Conservation (phyloP, 257 asterid species). For the Fraxinus quadrangulata region DNA sequence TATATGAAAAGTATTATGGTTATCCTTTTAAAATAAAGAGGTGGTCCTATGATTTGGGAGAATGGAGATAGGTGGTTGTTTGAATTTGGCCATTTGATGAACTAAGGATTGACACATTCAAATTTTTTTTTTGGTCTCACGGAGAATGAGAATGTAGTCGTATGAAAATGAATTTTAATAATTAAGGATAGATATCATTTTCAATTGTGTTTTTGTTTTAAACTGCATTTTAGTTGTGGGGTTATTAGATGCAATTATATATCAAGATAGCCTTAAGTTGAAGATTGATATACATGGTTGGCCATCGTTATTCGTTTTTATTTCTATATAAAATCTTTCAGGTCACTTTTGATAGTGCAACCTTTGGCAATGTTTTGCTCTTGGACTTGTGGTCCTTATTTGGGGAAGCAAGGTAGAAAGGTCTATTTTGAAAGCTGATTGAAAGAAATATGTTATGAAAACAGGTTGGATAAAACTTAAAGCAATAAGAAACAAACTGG, state of each 20-base stretch:
- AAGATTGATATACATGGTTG: neutral
- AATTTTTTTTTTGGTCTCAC: neutral
- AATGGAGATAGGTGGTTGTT: conserved; percentile 5
- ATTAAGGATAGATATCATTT: neutral
- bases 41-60: conserved; percentile 24
- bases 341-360: conserved; percentile 12
- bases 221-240: neutral
- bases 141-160: neutral
- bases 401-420: conserved; percentile 17
- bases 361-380: neutral
- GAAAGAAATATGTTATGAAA: neutral
- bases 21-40: neutral
- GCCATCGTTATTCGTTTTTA: neutral
- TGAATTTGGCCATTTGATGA: conserved; percentile 3
- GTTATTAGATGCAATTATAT: neutral
- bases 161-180: neutral
- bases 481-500: neutral
- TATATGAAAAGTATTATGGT: neutral
- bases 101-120: conserved; percentile 11
- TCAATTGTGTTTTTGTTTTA: neutral
- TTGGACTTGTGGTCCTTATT: conserved; percentile 24
- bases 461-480: neutral
- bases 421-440: conserved; percentile 10
- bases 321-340: conserved; percentile 9
- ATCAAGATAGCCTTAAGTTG: neutral